phyloP scores from a whole-genome alignment of 495 filamentous ascomycete genomes.

The Penicillium waksmanii region DNA sequence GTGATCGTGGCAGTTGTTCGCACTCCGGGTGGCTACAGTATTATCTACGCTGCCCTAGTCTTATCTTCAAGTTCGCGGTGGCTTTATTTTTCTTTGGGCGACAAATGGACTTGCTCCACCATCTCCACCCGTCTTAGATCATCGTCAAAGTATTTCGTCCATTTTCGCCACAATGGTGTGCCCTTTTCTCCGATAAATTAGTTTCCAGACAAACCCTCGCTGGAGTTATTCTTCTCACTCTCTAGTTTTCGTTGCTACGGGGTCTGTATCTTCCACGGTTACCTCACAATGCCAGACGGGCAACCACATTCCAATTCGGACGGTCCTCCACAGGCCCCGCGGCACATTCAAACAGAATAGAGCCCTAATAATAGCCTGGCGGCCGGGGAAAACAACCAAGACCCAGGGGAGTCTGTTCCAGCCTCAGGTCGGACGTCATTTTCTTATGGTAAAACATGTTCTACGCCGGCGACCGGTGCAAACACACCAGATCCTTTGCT shows the following conservation, averaged over 20 bases:
- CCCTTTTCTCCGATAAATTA: constrained; percentile 10
- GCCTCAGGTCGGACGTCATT: constrained; percentile 28
- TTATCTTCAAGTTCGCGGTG: constrained; percentile 2
- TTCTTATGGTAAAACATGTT: constrained; percentile 22
- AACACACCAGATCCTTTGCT: constrained; percentile 31
- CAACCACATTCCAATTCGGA: constrained; percentile 13
- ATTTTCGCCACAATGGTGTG: constrained; percentile 26
- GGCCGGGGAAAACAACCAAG: neutral
- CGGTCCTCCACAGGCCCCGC: constrained; percentile 15
- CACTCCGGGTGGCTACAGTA: neutral
- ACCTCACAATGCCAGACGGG: constrained; percentile 20
- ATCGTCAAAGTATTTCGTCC: constrained; percentile 19
- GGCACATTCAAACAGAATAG: constrained; percentile 9
- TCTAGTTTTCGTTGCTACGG: neutral
- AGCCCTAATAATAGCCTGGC: neutral
- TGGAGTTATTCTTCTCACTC: neutral
- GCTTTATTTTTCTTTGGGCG: constrained; percentile 6
- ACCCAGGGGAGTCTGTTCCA: constrained; percentile 19
- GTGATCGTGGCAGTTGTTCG: neutral
- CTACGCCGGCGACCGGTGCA: constrained; percentile 30
- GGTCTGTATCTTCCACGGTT: neutral
- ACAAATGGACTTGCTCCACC: constrained; percentile 15
- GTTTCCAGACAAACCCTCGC: neutral
- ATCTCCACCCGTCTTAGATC: constrained; percentile 20
- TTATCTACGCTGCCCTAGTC: constrained; percentile 1